Conservation (phyloP, 1,139 yeast species). For the Suhomyces anneliseae region DNA sequence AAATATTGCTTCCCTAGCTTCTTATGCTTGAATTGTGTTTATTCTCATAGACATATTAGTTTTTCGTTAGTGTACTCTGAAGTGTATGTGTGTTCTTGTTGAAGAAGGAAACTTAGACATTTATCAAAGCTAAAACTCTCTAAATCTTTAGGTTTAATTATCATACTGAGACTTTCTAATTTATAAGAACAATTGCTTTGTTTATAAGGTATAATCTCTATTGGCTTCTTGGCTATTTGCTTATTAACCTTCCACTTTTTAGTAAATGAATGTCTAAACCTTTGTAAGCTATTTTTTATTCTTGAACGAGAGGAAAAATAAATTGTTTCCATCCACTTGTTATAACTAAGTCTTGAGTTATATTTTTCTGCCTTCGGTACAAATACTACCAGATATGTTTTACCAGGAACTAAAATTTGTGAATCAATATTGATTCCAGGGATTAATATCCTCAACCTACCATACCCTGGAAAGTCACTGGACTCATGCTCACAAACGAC, state of each 20-base stretch:
- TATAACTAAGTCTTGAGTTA: constrained; percentile 8
- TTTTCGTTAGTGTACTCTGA: too few relatives aligned
- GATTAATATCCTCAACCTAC: constrained; percentile 9
- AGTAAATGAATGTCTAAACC: not conserved
- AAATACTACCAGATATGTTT: constrained; percentile 15
- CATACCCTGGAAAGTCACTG: constrained; percentile 12
- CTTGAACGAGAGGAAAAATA: constrained; percentile 16
- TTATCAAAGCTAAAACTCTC: too few relatives aligned
- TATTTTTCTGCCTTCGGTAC: constrained; percentile 14
- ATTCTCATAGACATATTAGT: too few relatives aligned
- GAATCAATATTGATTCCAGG: constrained; percentile 9
- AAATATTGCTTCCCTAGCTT: too few relatives aligned
- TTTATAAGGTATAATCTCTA: not conserved
- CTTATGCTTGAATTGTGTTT: too few relatives aligned
- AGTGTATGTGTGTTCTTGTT: too few relatives aligned
- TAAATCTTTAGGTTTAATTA: too few relatives aligned
- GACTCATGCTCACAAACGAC: constrained; percentile 1
- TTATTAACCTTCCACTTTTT: not conserved
- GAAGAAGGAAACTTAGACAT: too few relatives aligned
- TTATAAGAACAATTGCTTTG: too few relatives aligned
- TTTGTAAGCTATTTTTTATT: not conserved
- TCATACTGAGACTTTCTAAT: too few relatives aligned
- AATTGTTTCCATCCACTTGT: constrained; percentile 9
- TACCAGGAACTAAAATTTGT: not conserved
- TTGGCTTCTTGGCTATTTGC: not conserved